phyloP scores from a whole-genome alignment of 2,329 filamentous ascomycete species.

The Blastomyces emzantsi region DNA sequence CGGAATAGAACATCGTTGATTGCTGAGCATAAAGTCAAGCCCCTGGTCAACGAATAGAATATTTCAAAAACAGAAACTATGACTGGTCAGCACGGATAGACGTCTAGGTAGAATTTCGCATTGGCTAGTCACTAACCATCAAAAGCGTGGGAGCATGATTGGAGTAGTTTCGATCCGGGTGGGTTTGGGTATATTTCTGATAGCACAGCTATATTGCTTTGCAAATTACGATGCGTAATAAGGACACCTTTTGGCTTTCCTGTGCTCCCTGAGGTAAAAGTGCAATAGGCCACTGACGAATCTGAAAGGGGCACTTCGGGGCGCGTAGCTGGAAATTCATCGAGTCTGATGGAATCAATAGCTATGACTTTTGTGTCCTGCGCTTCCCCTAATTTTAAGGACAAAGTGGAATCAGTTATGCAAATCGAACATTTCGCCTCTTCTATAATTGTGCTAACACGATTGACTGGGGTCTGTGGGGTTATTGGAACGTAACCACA shows the following conservation, averaged over 20 bases:
- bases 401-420: conserved; percentile 27
- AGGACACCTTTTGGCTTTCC: conserved; percentile 71
- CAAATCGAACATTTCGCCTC: conserved; percentile 49
- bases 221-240: conserved; percentile 65
- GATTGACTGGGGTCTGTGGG: conserved; percentile 56
- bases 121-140: conserved; percentile 42
- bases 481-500: conserved; percentile 73
- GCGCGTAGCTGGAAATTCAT: not conserved
- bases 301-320: conserved; percentile 16
- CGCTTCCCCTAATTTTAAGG: conserved; percentile 2
- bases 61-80: conserved; percentile 79
- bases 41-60: conserved; percentile 70
- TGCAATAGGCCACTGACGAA: conserved; percentile 59
- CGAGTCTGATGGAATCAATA: not conserved
- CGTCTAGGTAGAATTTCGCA: no score
- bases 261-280: conserved; percentile 79
- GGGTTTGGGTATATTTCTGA: conserved; percentile 55
- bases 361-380: not conserved
- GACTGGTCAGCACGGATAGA: conserved; percentile 14
- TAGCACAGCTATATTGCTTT: conserved; percentile 64
- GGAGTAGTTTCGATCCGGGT: conserved; percentile 54
- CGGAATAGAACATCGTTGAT: conserved; percentile 64
- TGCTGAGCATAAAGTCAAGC: conserved; percentile 69
- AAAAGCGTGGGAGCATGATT: conserved; percentile 76
- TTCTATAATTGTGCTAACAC: conserved; percentile 52